Conservation (phyloP, 2,329 filamentous ascomycete genomes). For the Neoascochyta sp. region DNA sequence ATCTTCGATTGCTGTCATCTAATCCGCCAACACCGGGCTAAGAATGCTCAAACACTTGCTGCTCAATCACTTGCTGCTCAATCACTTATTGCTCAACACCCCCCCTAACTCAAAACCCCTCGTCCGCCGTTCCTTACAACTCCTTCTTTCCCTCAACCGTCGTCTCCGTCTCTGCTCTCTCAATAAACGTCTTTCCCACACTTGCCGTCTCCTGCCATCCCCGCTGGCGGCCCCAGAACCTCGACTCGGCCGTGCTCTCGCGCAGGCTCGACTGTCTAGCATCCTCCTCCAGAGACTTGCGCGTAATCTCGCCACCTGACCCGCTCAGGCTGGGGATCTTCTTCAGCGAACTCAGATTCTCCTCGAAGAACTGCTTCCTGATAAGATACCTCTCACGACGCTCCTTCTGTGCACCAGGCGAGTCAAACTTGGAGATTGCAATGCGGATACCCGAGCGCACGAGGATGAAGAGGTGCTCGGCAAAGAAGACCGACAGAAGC, state of each 20-base stretch:
- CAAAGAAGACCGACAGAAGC: constrained; percentile 75
- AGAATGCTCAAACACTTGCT: constrained; percentile 10
- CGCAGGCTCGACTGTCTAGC: constrained; percentile 41
- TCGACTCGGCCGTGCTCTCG: constrained; percentile 43
- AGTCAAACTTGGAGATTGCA: constrained; percentile 76
- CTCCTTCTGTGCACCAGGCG: constrained; percentile 80
- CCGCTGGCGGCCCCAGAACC: constrained; percentile 53
- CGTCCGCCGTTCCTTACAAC: constrained; percentile 11
- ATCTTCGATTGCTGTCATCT: too few relatives aligned
- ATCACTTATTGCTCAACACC: neutral
- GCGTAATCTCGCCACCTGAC: constrained; percentile 58
- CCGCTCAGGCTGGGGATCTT: constrained; percentile 41
- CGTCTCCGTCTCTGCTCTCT: constrained; percentile 30
- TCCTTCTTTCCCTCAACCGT: constrained; percentile 40
- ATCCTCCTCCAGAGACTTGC: constrained; percentile 61
- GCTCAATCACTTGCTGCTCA: too few relatives aligned
- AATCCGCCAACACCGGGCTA: constrained; percentile 15
- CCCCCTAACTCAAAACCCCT: neutral
- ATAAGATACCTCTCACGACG: constrained; percentile 75
- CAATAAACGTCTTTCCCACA: constrained; percentile 51
- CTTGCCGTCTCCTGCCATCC: constrained; percentile 50
- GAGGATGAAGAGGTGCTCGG: constrained; percentile 85
- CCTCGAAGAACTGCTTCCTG: constrained; percentile 73
- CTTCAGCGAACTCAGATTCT: constrained; percentile 60
- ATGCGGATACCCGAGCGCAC: constrained; percentile 69